Base-by-base conservation (phyloP, 2,329 filamentous ascomycete species). In the Penicillium nordicum region DNA sequence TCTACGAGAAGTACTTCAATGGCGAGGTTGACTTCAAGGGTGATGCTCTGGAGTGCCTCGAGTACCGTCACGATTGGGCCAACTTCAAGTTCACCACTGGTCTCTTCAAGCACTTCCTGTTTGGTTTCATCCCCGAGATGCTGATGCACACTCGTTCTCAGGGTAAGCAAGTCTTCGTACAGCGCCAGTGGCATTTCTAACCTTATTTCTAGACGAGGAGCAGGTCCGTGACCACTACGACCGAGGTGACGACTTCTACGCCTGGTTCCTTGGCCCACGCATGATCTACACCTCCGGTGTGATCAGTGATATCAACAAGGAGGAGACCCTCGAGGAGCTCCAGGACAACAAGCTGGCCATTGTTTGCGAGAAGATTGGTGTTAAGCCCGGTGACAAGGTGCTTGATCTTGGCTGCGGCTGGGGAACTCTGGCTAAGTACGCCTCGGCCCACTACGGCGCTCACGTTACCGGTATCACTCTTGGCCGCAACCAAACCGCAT, bases 241-340 rank as follows among this genome's bases (percentile, higher is more conserved):
- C 82, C 88, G 92, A 63, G 94, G 94, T 72, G 92, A 99, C 74
- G 94, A 97, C 78, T 96, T 97, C 80, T 99, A 99, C 82, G 88
- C 86, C 74, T 99, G 92, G 92, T 97, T 97, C 84, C 85, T 97
- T 62, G 94, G 94, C 60, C 93, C 93, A 57, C 92, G 93, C 72
- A 99, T 97, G 94, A 91, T 97, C 78, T 97, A 97, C 81, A 99
- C 94, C 50, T 95, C 90, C 49, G 94, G 94, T 69, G 82, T 99
- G 69, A 95, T 99, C 73, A 88, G 89, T 59, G 92, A 97, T 75
- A 84, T 90, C 74, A 86, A 88, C 76, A 83, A 82, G 65, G 94
- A 97, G 78, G 94, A 97, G 79, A 85, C 86, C 34, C 88, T 99
- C 27, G 94, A 99, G 79, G 83, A 97, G 78, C 84, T 97, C 44